phyloP scores from a whole-genome alignment of 495 filamentous ascomycete genomes.

The Tetracladium setigerum region DNA sequence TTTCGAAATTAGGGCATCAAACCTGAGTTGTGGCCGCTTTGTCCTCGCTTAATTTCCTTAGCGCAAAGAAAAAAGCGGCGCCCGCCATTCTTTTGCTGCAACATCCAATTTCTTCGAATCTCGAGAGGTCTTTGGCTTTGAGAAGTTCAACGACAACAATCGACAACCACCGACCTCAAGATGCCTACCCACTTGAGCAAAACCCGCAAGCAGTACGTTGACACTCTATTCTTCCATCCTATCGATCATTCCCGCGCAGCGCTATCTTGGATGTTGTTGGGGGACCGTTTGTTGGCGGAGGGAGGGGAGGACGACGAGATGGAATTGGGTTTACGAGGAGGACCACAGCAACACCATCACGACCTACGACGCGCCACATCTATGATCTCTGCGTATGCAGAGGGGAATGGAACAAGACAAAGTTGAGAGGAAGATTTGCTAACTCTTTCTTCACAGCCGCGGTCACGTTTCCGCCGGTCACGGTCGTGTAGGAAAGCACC shows the following conservation, averaged over 20 bases:
- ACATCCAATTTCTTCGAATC: too few relatives aligned
- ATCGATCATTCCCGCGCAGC: constrained; percentile 10
- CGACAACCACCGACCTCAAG: constrained; percentile 26
- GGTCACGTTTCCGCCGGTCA: constrained; percentile 92
- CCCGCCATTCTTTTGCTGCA: too few relatives aligned
- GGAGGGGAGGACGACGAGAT: not conserved
- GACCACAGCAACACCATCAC: not conserved
- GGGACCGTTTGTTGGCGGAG: constrained; percentile 8
- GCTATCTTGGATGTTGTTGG: constrained; percentile 2
- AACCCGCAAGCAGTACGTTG: constrained; percentile 75
- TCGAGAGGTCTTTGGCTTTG: too few relatives aligned
- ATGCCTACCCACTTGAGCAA: constrained; percentile 82
- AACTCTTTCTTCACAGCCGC: constrained; percentile 50
- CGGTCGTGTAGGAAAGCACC: constrained; percentile 88
- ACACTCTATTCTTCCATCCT: constrained; percentile 10
- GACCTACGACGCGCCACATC: not conserved
- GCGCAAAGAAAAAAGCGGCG: too few relatives aligned
- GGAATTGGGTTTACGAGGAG: not conserved
- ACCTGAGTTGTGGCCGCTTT: too few relatives aligned
- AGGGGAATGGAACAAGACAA: not conserved
- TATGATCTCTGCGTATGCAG: not conserved
- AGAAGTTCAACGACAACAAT: constrained; percentile 17
- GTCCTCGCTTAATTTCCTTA: too few relatives aligned
- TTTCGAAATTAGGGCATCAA: too few relatives aligned
- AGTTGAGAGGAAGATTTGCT: constrained; percentile 14